Evolutionary conservation across 768 basidiomycete species (phyloP), one percentile per base, ranked within the genome.

Genomic region (Suillus spraguei): DNA sequence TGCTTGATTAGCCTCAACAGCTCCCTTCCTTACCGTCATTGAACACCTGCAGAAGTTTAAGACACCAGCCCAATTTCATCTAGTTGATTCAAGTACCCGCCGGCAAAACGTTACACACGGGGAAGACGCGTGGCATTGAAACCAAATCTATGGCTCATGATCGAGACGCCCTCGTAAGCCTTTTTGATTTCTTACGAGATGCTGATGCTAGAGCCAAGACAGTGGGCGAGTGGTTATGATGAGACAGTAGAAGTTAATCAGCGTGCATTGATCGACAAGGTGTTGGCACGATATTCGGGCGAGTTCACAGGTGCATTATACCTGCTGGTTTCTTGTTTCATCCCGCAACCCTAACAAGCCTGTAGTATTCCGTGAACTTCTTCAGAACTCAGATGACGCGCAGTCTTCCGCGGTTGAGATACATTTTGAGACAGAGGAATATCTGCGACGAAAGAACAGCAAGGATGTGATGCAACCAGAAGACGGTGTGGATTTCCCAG

Each of bases 311-410:
- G 83, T 87, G 59, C 63, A 78, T 33, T 9, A 33, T 20, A 32
- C 28, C 39, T 47, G 20, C 32, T 24, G 7, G 17, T 39, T 58
- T 58, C 24, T 56, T 28, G 5, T 63, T 35, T 63, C 16, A 47
- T 47, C 42, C 38, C 46, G 32, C 49, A 60, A 38, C 41, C n/a
- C 44, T 55, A 41, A 53, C 16, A 14, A 32, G 9, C 2, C 20
- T 35, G 16, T 63, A 82, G 86, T 90, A 50, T 88, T 87, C 64
- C 77, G 96, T 56, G 97, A 98, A 74, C 84, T 99, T 6, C 79
- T 98, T 0, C 97, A 99, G 80, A 98, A 99, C 72, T 95, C 95
- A 35, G 95, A 97, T 72, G 96, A 97, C 76, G 95, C 92, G 3
- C 88, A 84, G 52, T 87, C 92, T 2, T 85, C 81, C 60, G 78